Base-by-base conservation (phyloP, 495 filamentous ascomycete genomes). In the Aspergillus egyptiacus region DNA sequence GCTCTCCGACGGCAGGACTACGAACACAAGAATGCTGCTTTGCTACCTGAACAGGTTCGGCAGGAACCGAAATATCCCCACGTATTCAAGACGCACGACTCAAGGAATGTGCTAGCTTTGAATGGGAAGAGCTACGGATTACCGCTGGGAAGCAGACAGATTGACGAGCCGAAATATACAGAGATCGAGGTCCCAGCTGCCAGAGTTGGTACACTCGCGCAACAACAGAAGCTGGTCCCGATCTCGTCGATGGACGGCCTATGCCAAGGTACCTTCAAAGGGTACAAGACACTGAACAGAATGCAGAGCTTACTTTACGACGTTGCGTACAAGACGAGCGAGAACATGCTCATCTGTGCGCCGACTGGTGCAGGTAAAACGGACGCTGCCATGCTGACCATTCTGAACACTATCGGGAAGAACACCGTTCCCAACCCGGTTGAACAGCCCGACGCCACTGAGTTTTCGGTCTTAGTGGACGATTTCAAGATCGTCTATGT, bases 401-500 rank as follows among this genome's bases (percentile, higher is more conserved):
- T 99, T 41, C 70, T 99, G 36, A 91, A 94, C 61, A 83, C 87
- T 2, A 80, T 99, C 48, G 78, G 82, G 18, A 91, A 95, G 64
- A 91, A 97, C 58, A 79, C 85, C 6, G 70, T 73, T 9, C 91
- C 94, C 0, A 86, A 80, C 58, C 91, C 90, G 0, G 64, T 78
- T 3, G 87, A 91, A 41, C 66, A 87, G n/a, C 83, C 81, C 1
- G 74, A 81, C 43, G 80, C 84, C 0, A 82, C 74, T 0, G 84
- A 91, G 25, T 95, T 95, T 58, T 76, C 73, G 6, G 86, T 95
- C 2, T 74, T 84, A 31, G 73, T 81, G 13, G 84, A 95, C 27
- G 88, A 91, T 53, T 99, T 99, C 76, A 99, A 99, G 65, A 91
- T 97, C 53, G 82, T 99, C 35, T 99, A 96, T 55, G 91, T 99